These are phyloP conservation scores for Albugo laibachii DNA, from an alignment of 352 stramenopile species.

Conservation along the genomic window DNA sequence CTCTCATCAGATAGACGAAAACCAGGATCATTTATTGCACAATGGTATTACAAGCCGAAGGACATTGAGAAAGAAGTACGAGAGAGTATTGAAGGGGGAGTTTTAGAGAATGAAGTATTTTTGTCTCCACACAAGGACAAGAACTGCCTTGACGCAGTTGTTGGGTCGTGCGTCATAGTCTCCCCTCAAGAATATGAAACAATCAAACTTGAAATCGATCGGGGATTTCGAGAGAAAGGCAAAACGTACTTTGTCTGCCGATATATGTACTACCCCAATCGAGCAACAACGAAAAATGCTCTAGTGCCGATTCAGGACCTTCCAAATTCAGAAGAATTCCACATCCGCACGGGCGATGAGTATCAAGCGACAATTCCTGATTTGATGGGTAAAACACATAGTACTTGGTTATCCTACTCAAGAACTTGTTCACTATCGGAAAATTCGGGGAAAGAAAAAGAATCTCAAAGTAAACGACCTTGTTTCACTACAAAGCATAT, in stretches of 20 bases:
- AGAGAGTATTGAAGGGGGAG: constrained; percentile 27
- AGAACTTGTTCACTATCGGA: too few relatives aligned
- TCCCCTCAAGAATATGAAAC: constrained; percentile 48
- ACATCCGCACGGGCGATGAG: constrained; percentile 29
- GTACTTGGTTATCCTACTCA: background rate
- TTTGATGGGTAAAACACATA: constrained; percentile 7
- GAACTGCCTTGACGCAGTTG: constrained; percentile 60
- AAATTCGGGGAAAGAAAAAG: too few relatives aligned
- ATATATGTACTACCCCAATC: constrained; percentile 64
- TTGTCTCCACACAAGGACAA: constrained; percentile 69
- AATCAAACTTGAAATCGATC: constrained; percentile 46
- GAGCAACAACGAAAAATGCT: constrained; percentile 30
- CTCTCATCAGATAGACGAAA: constrained; percentile 27
- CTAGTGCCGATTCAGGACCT: constrained; percentile 4
- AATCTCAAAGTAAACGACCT: too few relatives aligned
- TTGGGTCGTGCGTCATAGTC: constrained; percentile 58
- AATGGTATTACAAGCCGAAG: constrained; percentile 75
- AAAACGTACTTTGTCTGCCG: constrained; percentile 51
- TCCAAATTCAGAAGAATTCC: constrained; percentile 20
- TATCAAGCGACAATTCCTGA: constrained; percentile 34
- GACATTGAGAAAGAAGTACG: constrained; percentile 46
- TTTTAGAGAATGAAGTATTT: constrained; percentile 58
- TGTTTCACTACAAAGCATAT: too few relatives aligned
- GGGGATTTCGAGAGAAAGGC: constrained; percentile 41
- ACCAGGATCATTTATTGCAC: constrained; percentile 39